Percentiles rank a stretch among this genome's conserved stretches.
Conservation (phyloP, 306 rosid species). For the Cucurbita pepo region DNA sequence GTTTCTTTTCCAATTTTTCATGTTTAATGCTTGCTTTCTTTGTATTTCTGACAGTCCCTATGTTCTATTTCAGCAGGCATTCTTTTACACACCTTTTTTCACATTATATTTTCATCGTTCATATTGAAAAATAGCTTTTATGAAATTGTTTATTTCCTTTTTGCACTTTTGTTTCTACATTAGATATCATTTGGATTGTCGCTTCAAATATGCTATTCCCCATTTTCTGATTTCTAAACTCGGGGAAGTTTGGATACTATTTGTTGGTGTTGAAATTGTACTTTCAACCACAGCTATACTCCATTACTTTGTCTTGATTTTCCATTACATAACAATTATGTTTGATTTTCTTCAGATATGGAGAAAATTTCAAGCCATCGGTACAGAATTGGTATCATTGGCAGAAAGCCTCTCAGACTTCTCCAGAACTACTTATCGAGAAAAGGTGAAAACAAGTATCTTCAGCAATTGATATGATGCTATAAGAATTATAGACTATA, state of each 20-base stretch:
- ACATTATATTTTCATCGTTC: neutral
- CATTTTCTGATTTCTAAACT: neutral
- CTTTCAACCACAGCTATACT: neutral
- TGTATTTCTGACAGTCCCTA: neutral
- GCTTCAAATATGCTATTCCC: neutral
- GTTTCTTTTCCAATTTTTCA: neutral
- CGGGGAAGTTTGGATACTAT: neutral
- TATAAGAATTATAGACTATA: neutral
- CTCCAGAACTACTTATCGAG: slow-evolving; percentile 45
- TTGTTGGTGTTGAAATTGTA: neutral
- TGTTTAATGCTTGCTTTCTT: neutral
- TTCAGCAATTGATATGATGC: slow-evolving; percentile 3
- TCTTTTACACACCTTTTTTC: neutral
- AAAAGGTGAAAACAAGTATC: slow-evolving; percentile 37
- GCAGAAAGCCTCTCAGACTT: slow-evolving; percentile 55
- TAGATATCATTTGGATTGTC: neutral
- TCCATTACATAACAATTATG: neutral
- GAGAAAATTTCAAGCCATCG: slow-evolving; percentile 56
- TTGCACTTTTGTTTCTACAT: neutral
- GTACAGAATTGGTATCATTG: slow-evolving; percentile 46
- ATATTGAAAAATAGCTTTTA: neutral
- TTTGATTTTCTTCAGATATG: slow-evolving; percentile 41
- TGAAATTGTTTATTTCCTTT: neutral
- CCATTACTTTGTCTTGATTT: neutral
- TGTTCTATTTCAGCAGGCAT: neutral